phyloP scores from a whole-genome alignment of 106 monocot species.

The Chionographis japonica region DNA sequence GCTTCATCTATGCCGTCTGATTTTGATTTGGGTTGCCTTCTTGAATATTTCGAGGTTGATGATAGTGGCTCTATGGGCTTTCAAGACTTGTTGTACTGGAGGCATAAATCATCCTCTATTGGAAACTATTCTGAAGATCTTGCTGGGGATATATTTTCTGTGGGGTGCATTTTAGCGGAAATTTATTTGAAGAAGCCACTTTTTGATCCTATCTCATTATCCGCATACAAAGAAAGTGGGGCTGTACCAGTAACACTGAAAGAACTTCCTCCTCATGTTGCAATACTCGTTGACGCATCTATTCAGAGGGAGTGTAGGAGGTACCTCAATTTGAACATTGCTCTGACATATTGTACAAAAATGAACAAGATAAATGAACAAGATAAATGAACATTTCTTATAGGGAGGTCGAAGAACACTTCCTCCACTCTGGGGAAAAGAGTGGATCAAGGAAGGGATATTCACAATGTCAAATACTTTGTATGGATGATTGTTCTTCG shows the following conservation, averaged over 20 bases:
- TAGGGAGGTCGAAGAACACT: too few relatives aligned
- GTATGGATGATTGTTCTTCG: too few relatives aligned
- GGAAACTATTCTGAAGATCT: conserved; percentile 36
- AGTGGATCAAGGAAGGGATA: too few relatives aligned
- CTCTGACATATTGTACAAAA: too few relatives aligned
- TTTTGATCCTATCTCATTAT: conserved; percentile 73
- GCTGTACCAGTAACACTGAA: conserved; percentile 44
- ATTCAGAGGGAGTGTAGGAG: conserved; percentile 82
- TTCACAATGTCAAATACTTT: too few relatives aligned
- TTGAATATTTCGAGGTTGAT: conserved; percentile 69
- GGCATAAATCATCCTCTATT: conserved; percentile 34
- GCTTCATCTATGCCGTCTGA: conserved; percentile 7
- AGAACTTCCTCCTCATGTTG: conserved; percentile 75
- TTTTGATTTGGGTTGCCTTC: conserved; percentile 42
- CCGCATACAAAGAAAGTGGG: conserved; percentile 64
- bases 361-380: too few relatives aligned
- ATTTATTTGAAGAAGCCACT: conserved; percentile 75
- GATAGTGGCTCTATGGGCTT: conserved; percentile 43
- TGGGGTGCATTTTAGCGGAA: conserved; percentile 87
- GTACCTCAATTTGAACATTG: conserved; percentile 20
- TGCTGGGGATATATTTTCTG: conserved; percentile 77
- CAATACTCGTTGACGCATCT: conserved; percentile 69
- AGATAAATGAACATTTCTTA: too few relatives aligned
- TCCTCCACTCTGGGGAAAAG: too few relatives aligned
- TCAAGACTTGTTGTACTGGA: conserved; percentile 71